phyloP scores from a whole-genome alignment of 106 monocot species.

The Dendrobium catenatum region DNA sequence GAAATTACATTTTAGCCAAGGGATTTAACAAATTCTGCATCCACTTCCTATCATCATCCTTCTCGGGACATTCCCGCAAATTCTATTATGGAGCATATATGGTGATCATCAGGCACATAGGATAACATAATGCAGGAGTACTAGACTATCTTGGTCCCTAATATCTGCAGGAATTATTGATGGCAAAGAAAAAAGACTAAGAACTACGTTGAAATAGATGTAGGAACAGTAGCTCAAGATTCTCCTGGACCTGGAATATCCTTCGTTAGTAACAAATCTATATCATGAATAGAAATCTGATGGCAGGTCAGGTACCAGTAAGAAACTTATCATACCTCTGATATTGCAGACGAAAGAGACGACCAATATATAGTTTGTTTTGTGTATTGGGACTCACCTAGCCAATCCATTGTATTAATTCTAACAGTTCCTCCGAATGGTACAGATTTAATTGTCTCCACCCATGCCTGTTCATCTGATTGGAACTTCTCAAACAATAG shows the following conservation, averaged over 20 bases:
- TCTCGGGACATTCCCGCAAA: no score
- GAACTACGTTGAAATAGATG: background rate
- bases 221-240: background rate
- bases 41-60: no score
- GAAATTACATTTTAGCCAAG: no score
- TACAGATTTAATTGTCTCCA: constrained; percentile 89
- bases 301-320: background rate
- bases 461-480: constrained; percentile 91
- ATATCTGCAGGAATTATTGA: no score
- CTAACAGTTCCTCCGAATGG: constrained; percentile 51
- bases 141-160: no score
- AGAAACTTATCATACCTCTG: constrained; percentile 43
- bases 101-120: no score
- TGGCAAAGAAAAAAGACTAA: no score
- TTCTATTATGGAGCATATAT: no score
- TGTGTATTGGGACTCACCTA: constrained; percentile 72
- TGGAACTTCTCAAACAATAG: constrained; percentile 70
- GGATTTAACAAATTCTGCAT: no score
- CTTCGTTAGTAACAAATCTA: background rate
- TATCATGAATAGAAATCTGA: background rate
- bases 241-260: background rate
- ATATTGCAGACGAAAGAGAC: constrained; percentile 79
- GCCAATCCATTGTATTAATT: constrained; percentile 94
- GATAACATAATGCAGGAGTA: no score
- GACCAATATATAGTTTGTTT: constrained; percentile 73